A percentile compares a stretch with the other conserved stretches of the same genome.
phyloP scores from a whole-genome alignment of 441 rosid genomes.

The Erysimum cheiri region DNA sequence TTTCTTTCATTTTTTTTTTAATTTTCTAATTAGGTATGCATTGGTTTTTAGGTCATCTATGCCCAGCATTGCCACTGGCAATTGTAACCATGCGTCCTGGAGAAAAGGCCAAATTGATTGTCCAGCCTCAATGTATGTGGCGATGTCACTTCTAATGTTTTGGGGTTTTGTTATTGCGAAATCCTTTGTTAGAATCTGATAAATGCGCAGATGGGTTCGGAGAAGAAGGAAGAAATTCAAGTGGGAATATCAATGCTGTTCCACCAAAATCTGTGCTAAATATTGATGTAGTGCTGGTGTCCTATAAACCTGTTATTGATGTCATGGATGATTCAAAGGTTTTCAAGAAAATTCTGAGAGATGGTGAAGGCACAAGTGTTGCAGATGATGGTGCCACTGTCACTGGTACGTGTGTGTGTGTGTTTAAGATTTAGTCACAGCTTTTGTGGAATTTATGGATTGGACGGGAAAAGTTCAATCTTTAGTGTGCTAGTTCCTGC shows the following conservation, averaged over 20 bases:
- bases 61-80: constrained; percentile 6
- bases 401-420: not conserved
- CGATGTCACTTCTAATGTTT: not conserved
- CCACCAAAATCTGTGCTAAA: not conserved
- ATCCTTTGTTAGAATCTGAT: not conserved
- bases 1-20: not conserved
- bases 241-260: not conserved
- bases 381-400: not conserved
- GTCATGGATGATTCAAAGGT: not conserved
- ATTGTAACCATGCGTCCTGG: not conserved
- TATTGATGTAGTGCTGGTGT: constrained; percentile 3
- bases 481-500: no score
- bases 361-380: not conserved
- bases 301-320: not conserved
- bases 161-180: not conserved
- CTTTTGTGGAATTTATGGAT: no score
- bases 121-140: not conserved
- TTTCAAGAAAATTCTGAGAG: not conserved
- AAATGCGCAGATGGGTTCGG: constrained; percentile 4
- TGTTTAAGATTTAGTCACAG: not conserved
- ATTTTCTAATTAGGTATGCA: not conserved
- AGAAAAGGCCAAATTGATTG: constrained; percentile 1
- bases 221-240: constrained; percentile 3
- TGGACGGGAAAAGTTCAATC: no score
- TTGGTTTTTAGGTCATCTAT: constrained; percentile 1